These are phyloP conservation scores for Lasiodiplodia gonubiensis DNA, from an alignment of 2,329 filamentous ascomycete genomes.

Conservation along the genomic window DNA sequence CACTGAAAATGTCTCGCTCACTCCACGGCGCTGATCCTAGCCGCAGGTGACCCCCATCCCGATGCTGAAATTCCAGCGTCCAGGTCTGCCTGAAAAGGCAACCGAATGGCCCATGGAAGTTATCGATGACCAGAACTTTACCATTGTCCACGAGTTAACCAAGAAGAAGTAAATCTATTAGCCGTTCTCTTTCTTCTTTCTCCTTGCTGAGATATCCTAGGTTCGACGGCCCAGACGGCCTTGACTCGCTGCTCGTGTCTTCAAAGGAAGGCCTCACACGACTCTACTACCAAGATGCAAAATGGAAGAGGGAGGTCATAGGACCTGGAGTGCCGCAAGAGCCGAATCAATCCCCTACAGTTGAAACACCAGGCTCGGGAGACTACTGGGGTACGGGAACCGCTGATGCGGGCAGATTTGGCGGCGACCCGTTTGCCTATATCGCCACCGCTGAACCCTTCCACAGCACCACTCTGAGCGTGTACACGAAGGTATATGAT, in stretches of 20 bases:
- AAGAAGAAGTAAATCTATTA: constrained; percentile 9
- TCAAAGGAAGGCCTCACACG: constrained; percentile 12
- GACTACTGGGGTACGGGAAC: constrained; percentile 33
- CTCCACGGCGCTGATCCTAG: too few relatives aligned
- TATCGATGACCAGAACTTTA: constrained; percentile 21
- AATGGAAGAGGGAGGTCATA: constrained; percentile 7
- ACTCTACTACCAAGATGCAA: constrained; percentile 10
- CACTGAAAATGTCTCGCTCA: too few relatives aligned
- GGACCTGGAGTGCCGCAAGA: background rate
- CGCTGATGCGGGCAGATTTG: constrained; percentile 30
- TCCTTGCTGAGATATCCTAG: too few relatives aligned
- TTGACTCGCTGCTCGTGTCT: constrained; percentile 18
- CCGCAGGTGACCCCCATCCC: constrained; percentile 20
- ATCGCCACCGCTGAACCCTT: constrained; percentile 34
- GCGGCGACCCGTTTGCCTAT: constrained; percentile 32
- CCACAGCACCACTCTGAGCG: constrained; percentile 31
- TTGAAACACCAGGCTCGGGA: constrained; percentile 15
- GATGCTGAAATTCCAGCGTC: constrained; percentile 19
- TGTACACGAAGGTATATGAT: constrained; percentile 29
- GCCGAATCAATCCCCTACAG: background rate
- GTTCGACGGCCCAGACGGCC: constrained; percentile 16
- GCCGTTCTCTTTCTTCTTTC: too few relatives aligned
- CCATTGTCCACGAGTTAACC: constrained; percentile 21
- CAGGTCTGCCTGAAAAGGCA: too few relatives aligned
- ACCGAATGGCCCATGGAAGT: constrained; percentile 18